These are phyloP conservation scores for Paramecium sexaurelia DNA, from an alignment of 73 alveolate genomes.

Conservation along the genomic window DNA sequence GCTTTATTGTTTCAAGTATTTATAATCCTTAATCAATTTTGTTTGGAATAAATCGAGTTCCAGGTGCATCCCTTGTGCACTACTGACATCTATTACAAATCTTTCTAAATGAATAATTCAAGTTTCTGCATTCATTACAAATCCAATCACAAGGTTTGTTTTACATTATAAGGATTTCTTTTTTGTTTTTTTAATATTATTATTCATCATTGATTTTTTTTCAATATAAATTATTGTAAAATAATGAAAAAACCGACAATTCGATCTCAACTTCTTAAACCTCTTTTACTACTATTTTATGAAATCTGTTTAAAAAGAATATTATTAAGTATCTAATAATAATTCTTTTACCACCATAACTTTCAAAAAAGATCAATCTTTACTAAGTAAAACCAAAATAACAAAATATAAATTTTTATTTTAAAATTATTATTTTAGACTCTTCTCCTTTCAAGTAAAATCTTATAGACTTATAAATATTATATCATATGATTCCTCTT, in stretches of 20 bases:
- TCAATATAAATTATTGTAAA: background rate
- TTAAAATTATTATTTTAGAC: background rate
- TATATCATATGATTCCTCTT: background rate
- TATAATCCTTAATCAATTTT: background rate
- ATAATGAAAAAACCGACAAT: conserved; percentile 33
- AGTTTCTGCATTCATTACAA: conserved; percentile 82
- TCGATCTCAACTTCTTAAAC: background rate
- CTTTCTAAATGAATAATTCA: conserved; percentile 88
- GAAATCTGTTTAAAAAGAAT: background rate
- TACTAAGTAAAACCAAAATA: background rate
- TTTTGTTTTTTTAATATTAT: background rate
- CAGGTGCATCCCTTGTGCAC: conserved; percentile 51
- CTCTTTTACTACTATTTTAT: background rate
- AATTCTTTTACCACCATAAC: background rate
- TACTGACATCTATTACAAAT: conserved; percentile 88
- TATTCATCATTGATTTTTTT: background rate
- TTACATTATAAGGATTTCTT: background rate
- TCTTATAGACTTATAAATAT: background rate
- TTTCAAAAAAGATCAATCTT: background rate
- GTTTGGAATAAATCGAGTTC: conserved; percentile 41
- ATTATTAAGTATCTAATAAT: background rate
- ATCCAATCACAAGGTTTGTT: conserved; percentile 92
- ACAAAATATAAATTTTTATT: background rate
- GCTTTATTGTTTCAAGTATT: background rate
- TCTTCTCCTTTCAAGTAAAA: background rate